Evolutionary conservation across 495 filamentous ascomycete species (phyloP).

Genomic region (Lepidopterella palustris): DNA sequence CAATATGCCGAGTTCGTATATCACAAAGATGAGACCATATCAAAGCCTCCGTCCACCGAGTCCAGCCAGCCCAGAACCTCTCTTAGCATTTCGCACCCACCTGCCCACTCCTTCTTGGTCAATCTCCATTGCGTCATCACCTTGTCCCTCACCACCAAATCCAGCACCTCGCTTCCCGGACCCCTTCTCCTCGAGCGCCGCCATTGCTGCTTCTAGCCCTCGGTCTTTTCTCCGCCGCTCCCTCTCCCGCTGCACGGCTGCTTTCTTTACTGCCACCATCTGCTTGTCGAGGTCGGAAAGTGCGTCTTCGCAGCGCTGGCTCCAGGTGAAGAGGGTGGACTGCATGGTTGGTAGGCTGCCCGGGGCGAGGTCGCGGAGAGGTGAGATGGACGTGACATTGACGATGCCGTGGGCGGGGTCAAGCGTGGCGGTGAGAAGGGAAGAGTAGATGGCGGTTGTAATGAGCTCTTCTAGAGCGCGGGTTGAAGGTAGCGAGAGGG

Average conservation of each 20-base stretch:
- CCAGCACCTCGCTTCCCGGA: slow-evolving; percentile 41
- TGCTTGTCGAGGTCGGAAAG: slow-evolving; percentile 68
- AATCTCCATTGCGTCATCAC: slow-evolving; percentile 54
- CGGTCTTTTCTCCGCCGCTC: slow-evolving; percentile 36
- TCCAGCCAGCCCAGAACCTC: slow-evolving; percentile 21
- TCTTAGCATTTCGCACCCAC: slow-evolving; percentile 28
- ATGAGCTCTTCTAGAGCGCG: slow-evolving; percentile 84
- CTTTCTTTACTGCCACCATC: slow-evolving; percentile 52
- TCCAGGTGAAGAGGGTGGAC: slow-evolving; percentile 63
- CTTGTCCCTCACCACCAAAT: slow-evolving; percentile 39
- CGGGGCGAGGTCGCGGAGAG: slow-evolving; percentile 78
- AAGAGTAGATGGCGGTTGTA: slow-evolving; percentile 81
- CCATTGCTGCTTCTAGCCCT: slow-evolving; percentile 14
- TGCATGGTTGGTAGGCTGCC: slow-evolving; percentile 61
- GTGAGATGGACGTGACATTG: slow-evolving; percentile 68
- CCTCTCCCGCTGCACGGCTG: slow-evolving; percentile 45
- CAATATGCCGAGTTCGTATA: no score
- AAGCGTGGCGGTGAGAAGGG: slow-evolving; percentile 72
- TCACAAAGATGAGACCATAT: not conserved
- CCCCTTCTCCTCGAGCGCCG: slow-evolving; percentile 30
- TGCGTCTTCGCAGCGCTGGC: slow-evolving; percentile 64
- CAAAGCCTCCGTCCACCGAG: slow-evolving; percentile 27
- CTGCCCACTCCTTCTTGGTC: slow-evolving; percentile 45
- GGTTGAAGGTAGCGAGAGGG: slow-evolving; percentile 59
- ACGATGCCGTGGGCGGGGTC: slow-evolving; percentile 67